A percentile compares a stretch with the other conserved stretches of the same genome.
These are phyloP conservation scores for Arthrobotrys entomopaga DNA, from an alignment of 2,329 filamentous ascomycete genomes.

Conservation along the genomic window DNA sequence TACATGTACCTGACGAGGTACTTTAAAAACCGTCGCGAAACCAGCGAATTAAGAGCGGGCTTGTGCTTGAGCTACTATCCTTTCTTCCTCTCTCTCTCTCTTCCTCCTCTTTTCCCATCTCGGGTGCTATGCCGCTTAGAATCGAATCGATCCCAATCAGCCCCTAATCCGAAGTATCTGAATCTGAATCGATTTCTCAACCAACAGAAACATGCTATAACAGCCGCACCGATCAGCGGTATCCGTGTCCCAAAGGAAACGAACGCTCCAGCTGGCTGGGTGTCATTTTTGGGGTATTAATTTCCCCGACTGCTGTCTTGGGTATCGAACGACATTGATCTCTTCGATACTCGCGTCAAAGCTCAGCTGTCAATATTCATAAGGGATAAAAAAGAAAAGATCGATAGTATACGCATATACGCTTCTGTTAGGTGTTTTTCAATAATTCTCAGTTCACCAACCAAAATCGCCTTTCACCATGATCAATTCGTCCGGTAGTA, in stretches of 20 bases:
- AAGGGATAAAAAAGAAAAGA: too few species aligned
- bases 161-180: neutral
- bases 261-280: too few species aligned
- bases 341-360: too few species aligned
- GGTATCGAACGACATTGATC: too few species aligned
- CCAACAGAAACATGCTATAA: too few species aligned
- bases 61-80: too few species aligned
- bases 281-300: too few species aligned
- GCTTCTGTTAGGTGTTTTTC: neutral
- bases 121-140: neutral
- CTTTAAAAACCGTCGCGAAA: conserved; percentile 14
- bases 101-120: neutral
- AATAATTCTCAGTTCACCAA: neutral
- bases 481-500: conserved; percentile 22
- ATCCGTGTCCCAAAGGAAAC: neutral
- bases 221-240: too few species aligned
- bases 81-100: neutral
- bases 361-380: too few species aligned
- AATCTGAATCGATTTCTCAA: neutral
- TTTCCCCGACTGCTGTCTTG: too few species aligned
- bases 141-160: conserved; percentile 8
- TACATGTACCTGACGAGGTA: too few species aligned
- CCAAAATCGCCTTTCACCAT: neutral
- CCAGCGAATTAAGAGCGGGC: neutral
- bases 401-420: too few species aligned